A percentile compares a stretch with the other conserved stretches of the same genome.
Conservation (phyloP, 148 eudicot genomes). For the Pouteria glomerata region DNA sequence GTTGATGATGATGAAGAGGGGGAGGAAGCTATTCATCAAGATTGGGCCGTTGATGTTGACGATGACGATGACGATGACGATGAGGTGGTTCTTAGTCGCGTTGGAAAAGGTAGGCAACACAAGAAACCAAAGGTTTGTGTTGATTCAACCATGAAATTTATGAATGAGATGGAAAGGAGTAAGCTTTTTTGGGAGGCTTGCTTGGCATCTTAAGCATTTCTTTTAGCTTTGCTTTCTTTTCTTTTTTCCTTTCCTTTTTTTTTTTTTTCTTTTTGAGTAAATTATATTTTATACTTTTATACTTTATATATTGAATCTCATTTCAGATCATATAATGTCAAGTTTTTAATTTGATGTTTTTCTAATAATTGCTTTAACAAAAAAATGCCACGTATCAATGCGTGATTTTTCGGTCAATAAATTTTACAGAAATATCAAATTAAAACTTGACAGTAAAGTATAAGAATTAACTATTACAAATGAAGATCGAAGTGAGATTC, state of each 20-base stretch:
- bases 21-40: constrained; percentile 4
- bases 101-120: constrained; percentile 10
- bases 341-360: no score
- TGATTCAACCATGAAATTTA: constrained; percentile 28
- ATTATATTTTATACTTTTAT: no score
- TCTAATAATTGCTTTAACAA: no score
- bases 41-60: constrained; percentile 3
- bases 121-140: constrained; percentile 35
- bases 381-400: no score
- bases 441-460: no score
- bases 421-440: no score
- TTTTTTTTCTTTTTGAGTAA: background rate
- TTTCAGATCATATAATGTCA: no score
- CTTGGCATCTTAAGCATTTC: constrained; percentile 47
- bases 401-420: no score
- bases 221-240: no score
- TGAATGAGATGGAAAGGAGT: constrained; percentile 50
- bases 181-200: constrained; percentile 86
- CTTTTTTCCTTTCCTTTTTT: background rate
- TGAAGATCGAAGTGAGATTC: no score
- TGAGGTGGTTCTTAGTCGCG: constrained; percentile 14
- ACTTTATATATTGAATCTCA: no score
- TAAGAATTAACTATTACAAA: no score
- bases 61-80: constrained; percentile 12
- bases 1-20: constrained; percentile 3